A percentile compares a stretch with the other conserved stretches of the same genome.
Conservation (phyloP, 2,329 filamentous ascomycete species). For the Fusarium metavorans region DNA sequence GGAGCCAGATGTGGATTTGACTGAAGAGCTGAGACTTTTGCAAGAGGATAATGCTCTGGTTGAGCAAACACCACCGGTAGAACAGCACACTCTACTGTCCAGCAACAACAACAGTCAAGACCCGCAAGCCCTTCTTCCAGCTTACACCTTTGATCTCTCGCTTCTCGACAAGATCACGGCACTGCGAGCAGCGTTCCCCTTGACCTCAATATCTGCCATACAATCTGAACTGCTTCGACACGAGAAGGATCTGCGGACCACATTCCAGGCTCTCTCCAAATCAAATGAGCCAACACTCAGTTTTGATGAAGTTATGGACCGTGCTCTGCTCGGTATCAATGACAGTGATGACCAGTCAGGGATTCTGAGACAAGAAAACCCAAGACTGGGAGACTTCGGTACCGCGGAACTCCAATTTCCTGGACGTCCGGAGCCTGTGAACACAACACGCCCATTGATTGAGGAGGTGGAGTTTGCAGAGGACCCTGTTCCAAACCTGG, state of each 20-base stretch:
- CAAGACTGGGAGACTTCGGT: constrained; percentile 8
- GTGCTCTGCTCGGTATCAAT: constrained; percentile 32
- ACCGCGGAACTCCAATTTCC: constrained; percentile 19
- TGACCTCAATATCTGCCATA: constrained; percentile 50
- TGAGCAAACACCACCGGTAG: constrained; percentile 17
- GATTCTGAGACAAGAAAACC: constrained; percentile 5
- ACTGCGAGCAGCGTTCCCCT: constrained; percentile 59
- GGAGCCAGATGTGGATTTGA: constrained; percentile 28
- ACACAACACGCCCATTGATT: constrained; percentile 46
- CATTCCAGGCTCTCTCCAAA: constrained; percentile 53
- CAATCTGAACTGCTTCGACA: constrained; percentile 52
- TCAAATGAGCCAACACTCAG: constrained; percentile 48
- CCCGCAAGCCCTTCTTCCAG: not conserved
- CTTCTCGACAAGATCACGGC: constrained; percentile 49
- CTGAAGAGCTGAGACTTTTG: constrained; percentile 37
- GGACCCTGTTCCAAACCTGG: not conserved
- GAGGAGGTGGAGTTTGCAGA: constrained; percentile 40
- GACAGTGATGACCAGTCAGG: constrained; percentile 3
- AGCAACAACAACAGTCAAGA: not conserved
- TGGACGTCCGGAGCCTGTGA: not conserved
- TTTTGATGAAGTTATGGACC: constrained; percentile 51
- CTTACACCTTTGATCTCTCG: constrained; percentile 23
- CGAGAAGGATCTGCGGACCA: constrained; percentile 49
- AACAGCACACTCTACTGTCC: constrained; percentile 11
- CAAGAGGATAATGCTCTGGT: constrained; percentile 37